Evolutionary conservation across 768 basidiomycete genomes (phyloP).

Genomic region (Russula sp.): DNA sequence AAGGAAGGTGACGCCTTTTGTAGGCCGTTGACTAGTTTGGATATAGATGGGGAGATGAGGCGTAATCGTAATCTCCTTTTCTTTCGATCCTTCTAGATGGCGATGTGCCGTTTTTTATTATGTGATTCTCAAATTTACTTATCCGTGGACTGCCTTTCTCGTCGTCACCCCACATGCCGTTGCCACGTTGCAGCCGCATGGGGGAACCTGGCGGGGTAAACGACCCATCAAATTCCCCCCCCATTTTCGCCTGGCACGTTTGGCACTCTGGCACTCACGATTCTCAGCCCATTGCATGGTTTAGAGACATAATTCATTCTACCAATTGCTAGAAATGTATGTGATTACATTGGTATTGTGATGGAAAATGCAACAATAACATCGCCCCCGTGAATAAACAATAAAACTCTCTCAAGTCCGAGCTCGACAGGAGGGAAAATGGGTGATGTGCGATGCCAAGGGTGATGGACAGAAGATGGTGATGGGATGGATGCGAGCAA

Average conservation of each 20-base stretch:
- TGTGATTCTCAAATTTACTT: neutral
- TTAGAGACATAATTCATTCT: slow-evolving; percentile 27
- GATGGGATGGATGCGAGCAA: slow-evolving; percentile 10
- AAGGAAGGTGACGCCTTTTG: neutral
- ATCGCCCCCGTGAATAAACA: slow-evolving; percentile 24
- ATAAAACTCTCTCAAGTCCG: slow-evolving; percentile 13
- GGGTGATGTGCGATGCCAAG: slow-evolving; percentile 11
- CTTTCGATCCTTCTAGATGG: neutral
- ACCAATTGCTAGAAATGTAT: slow-evolving; percentile 21
- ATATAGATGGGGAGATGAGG: slow-evolving; percentile 7
- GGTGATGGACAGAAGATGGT: neutral
- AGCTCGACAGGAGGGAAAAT: slow-evolving; percentile 6
- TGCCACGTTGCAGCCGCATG: slow-evolving; percentile 12
- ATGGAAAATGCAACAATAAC: slow-evolving; percentile 15
- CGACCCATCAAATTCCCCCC: neutral
- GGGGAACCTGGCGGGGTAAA: neutral
- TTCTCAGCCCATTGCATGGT: neutral
- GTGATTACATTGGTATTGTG: slow-evolving; percentile 21
- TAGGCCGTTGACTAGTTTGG: neutral
- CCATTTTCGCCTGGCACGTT: neutral
- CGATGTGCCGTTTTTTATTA: neutral
- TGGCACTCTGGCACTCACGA: neutral
- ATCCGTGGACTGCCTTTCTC: neutral
- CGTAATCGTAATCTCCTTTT: slow-evolving; percentile 14
- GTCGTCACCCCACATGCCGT: slow-evolving; percentile 12